Conservation (phyloP, 805 yeast genomes). For the Metschnikowia borealis region DNA sequence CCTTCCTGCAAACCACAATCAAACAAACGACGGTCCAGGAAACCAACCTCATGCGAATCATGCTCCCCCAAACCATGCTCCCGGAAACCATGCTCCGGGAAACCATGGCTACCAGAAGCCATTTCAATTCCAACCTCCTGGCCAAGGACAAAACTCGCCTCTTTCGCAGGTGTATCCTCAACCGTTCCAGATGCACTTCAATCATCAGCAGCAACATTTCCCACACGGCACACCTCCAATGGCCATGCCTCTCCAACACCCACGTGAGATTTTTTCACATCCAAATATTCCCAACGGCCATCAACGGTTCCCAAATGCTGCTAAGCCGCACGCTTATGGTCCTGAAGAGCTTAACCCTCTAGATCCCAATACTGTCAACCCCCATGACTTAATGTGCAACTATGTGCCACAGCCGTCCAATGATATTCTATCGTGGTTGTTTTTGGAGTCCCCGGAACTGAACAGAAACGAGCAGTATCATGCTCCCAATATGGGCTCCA, state of each 20-base stretch:
- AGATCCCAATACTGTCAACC: conserved; percentile 2
- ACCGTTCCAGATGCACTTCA: neutral
- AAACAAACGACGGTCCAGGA: neutral
- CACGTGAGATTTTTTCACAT: neutral
- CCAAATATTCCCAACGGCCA: neutral
- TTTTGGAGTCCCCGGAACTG: conserved; percentile 9
- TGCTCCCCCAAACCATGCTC: neutral
- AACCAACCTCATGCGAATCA: neutral
- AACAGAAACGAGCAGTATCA: neutral
- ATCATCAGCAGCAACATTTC: neutral
- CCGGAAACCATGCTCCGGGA: neutral
- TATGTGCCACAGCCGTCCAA: conserved; percentile 27
- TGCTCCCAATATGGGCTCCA: neutral
- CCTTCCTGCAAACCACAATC: neutral
- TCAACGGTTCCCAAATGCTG: neutral
- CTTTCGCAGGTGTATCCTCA: conserved; percentile 3
- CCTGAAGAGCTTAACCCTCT: neutral
- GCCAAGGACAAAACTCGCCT: neutral
- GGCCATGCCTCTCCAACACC: neutral
- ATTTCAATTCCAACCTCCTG: neutral
- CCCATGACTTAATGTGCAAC: conserved; percentile 1
- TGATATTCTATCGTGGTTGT: conserved; percentile 39
- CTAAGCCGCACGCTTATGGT: neutral
- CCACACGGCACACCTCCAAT: neutral
- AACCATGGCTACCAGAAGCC: neutral